Evolutionary conservation across 2,329 filamentous ascomycete species (phyloP), one percentile per base, ranked within the genome.

Genomic region (Decorospora gaudefroyi): DNA sequence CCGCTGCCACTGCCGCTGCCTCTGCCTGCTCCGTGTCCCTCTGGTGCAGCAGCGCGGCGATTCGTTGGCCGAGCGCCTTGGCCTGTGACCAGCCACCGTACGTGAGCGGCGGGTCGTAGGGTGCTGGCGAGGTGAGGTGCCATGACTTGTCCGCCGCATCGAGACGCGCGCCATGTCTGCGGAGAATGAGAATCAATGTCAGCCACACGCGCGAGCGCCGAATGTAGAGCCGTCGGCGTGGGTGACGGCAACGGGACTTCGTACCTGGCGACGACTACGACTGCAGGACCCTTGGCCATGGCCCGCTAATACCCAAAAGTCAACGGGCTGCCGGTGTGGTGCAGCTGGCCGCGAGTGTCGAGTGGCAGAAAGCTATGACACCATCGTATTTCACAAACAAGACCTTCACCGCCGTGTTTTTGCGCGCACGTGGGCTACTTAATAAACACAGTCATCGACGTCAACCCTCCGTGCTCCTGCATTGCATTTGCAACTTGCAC

Each of bases 91-190:
- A 96, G 54, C 93, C 93, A 57, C 89, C 88, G 67, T 96, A 97
- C 2, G 91, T 96, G 45, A 99, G 78, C 35, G 93, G 93, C 55
- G 93, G 89, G 57, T 99, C 92, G 76, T 97, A 99, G 2, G 93
- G 93, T 4, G 90, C 91, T 1, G 91, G 88, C 4, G 93, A 96
- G 19, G 88, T 87, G 41, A 96, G 80, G 70, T 96, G 90, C 93
- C 93, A 99, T 70, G 89, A 84, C 68, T 91, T 90, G 77, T 99
- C 91, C 51, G 91, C 90, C 42, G 90, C 90, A 70, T 99, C 93
- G 45, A 99, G 85, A 57, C 93, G 87, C 61, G 91, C 88, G 64
- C 93, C 93, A 72, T 99, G 93, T 72, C 93, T 85, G 47, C 31
- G 12, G 12, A 19, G 7, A 31, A 18, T n/a, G n/a, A n/a, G n/a